phyloP scores from a whole-genome alignment of 345 rosid species.

The Capsella bursapastoris region DNA sequence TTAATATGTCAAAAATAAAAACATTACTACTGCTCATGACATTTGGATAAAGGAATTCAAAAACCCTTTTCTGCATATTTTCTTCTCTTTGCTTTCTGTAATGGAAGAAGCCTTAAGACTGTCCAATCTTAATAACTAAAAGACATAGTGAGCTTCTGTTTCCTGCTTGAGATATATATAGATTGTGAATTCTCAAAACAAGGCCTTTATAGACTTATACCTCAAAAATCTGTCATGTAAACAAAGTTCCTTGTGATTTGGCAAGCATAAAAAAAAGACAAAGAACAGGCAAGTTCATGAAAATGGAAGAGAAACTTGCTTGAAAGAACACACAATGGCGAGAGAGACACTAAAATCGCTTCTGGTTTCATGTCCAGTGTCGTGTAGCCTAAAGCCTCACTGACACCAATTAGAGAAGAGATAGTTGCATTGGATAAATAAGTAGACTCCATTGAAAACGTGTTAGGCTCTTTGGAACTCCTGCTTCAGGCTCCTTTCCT shows the following conservation, averaged over 20 bases:
- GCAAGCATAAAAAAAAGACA: not conserved
- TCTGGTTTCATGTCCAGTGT: not conserved
- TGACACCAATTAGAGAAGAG: not conserved
- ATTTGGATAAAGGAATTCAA: not conserved
- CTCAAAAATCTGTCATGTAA: slow-evolving; percentile 1
- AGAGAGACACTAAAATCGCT: not conserved
- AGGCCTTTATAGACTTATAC: not conserved
- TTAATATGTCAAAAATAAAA: too few relatives aligned
- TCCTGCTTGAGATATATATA: not conserved
- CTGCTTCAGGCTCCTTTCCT: slow-evolving; percentile 8
- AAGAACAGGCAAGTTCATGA: not conserved
- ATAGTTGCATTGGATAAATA: not conserved
- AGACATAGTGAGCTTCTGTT: not conserved
- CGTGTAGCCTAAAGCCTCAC: slow-evolving; percentile 8
- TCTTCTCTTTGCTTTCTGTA: slow-evolving; percentile 7
- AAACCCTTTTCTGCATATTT: not conserved
- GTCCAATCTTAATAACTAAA: slow-evolving; percentile 18
- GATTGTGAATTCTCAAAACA: not conserved
- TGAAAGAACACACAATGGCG: not conserved
- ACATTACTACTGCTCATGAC: slow-evolving; percentile 8
- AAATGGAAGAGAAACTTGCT: not conserved
- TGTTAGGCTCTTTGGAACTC: not conserved
- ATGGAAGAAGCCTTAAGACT: not conserved
- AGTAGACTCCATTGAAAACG: not conserved
- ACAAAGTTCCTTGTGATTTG: not conserved